These are phyloP conservation scores for Pelargonium citronellum DNA, from an alignment of 441 rosid genomes.

Conservation along the genomic window DNA sequence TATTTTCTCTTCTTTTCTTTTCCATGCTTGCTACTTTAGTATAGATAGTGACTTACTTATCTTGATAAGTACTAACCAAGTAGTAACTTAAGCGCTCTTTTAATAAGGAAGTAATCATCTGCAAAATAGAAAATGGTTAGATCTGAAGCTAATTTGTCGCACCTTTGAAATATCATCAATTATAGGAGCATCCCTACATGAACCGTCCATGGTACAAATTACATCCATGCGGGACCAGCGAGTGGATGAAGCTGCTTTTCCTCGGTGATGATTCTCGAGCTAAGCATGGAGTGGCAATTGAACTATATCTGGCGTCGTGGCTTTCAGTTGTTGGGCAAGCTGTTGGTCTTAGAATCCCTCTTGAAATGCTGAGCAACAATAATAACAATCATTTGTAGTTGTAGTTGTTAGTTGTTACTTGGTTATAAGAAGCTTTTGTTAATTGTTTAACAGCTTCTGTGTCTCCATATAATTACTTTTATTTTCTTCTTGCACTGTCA, in stretches of 20 bases:
- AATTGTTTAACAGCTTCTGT: no score
- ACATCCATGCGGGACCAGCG: slow-evolving; percentile 85
- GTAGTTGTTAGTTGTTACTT: neutral
- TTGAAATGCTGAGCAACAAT: slow-evolving; percentile 32
- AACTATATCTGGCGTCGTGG: slow-evolving; percentile 67
- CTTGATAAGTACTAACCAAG: no score
- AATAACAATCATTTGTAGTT: neutral
- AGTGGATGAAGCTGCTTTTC: slow-evolving; percentile 72
- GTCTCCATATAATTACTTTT: no score
- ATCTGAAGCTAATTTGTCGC: neutral
- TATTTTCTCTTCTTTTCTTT: neutral
- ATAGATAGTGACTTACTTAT: no score
- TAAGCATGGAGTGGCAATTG: slow-evolving; percentile 26
- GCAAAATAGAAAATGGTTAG: no score
- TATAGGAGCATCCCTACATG: slow-evolving; percentile 88
- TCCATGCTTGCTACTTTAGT: neutral
- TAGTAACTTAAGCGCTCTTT: no score
- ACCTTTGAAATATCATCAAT: neutral
- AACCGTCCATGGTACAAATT: slow-evolving; percentile 84
- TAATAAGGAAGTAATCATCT: no score
- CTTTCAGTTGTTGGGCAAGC: slow-evolving; percentile 81
- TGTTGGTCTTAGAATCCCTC: slow-evolving; percentile 55
- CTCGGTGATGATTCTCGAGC: slow-evolving; percentile 25
- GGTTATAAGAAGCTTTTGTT: no score
- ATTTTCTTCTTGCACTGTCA: no score